Evolutionary conservation across 2,329 filamentous ascomycete species (phyloP).

Genomic region (Ceratocystis albifundus): DNA sequence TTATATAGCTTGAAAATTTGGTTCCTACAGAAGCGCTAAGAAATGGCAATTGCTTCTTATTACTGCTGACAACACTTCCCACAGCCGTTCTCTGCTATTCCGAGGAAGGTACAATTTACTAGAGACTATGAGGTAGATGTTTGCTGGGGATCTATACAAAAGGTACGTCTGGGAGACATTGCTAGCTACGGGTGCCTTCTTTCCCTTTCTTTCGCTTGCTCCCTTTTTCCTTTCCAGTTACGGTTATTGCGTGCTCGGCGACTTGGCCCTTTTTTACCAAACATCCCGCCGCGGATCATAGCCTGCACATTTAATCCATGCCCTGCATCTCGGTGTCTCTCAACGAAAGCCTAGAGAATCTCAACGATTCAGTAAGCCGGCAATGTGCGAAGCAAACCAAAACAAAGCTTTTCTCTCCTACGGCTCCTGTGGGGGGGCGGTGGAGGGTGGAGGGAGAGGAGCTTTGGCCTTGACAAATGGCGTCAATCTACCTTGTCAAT

Average conservation of each 20-base stretch:
- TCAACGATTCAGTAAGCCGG: background rate
- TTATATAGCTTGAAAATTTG: slow-evolving; percentile 17
- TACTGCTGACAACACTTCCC: slow-evolving; percentile 7
- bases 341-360: background rate
- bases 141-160: background rate
- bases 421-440: too few relatives aligned
- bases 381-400: background rate
- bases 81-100: background rate
- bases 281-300: slow-evolving; percentile 4
- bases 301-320: background rate
- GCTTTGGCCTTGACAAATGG: slow-evolving; percentile 11
- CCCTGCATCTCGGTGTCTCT: background rate
- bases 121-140: slow-evolving; percentile 7
- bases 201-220: too few relatives aligned
- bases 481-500: slow-evolving; percentile 21
- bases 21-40: slow-evolving; percentile 17
- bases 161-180: slow-evolving; percentile 10
- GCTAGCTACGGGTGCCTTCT: background rate
- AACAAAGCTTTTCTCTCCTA: background rate
- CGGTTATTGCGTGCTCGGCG: slow-evolving; percentile 22
- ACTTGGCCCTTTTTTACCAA: slow-evolving; percentile 10
- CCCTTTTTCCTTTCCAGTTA: background rate
- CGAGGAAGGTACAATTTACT: background rate
- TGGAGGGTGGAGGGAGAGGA: too few relatives aligned
- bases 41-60: slow-evolving; percentile 13